Conservation (phyloP, 2,329 filamentous ascomycete genomes). For the Trichoderma gracile region DNA sequence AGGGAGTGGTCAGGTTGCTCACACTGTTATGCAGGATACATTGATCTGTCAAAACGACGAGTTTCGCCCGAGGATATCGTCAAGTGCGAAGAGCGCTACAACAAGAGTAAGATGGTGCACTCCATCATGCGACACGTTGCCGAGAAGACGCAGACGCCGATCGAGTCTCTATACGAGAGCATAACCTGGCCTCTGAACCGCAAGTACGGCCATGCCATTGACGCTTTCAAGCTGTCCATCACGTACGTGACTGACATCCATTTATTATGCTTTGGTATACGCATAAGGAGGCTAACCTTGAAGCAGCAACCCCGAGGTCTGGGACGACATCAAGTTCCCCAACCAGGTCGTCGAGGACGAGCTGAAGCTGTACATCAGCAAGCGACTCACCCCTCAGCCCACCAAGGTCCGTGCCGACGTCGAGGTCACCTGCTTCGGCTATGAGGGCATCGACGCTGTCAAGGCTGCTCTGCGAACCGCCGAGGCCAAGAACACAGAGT, state of each 20-base stretch:
- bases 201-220: conserved; percentile 94
- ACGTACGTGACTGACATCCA: conserved; percentile 60
- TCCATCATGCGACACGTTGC: conserved; percentile 98
- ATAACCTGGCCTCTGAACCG: conserved; percentile 98
- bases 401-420: conserved; percentile 98
- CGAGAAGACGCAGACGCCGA: conserved; percentile 93
- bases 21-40: conserved; percentile 62
- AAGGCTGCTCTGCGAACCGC: conserved; percentile 89
- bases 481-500: conserved; percentile 86
- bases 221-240: conserved; percentile 98
- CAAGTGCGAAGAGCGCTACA: conserved; percentile 98
- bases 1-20: conserved; percentile 8
- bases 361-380: conserved; percentile 92
- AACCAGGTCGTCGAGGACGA: conserved; percentile 84
- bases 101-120: conserved; percentile 99
- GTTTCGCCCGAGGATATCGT: conserved; percentile 97
- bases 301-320: conserved; percentile 86
- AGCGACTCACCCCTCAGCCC: conserved; percentile 95
- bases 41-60: conserved; percentile 97
- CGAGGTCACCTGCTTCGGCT: conserved; percentile 92
- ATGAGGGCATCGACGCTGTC: conserved; percentile 97
- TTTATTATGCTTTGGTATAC: background rate
- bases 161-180: conserved; percentile 88
- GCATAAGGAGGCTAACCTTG: conserved; percentile 26
- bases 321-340: conserved; percentile 89